Evolutionary conservation across 148 eudicot genomes (phyloP), one percentile per base, ranked within the genome.

Genomic region (Amaranthus palmeri): DNA sequence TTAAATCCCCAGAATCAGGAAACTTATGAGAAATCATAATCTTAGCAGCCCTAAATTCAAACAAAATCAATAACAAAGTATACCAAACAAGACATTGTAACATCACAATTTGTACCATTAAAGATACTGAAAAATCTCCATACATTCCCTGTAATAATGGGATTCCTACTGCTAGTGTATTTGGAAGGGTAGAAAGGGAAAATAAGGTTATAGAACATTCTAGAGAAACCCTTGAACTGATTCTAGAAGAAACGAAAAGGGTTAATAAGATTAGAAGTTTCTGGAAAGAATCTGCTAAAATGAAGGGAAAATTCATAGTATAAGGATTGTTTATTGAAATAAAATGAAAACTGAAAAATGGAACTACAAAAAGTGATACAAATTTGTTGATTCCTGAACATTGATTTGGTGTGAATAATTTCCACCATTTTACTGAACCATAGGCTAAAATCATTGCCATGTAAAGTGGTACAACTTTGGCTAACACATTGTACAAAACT

Each of bases 111-210:
- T 43, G 48, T 17, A 62, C 66, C 66, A 62, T 62, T 12, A 62
- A 43, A 62, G 48, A 42, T 13, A 42, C 9, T 4, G 66, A 62
- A 62, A 40, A 48, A 3, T 12, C 13, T 62, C 66, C 66, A 12
- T 42, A 62, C 66, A 62, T 62, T 7, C 66, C 66, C 12, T 9
- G 48, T 42, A 62, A 62, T 18, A 62, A 62, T 42, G 66, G 66
- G 40, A 62, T 62, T 15, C 66, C 66, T 7, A 62, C 13, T 1
- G 44, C 48, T 42, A 62, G 49, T 10, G 17, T 62, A 17, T 62
- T 62, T 3, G 66, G 44, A 11, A 62, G 66, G 12, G 48, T 12
- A 4, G 49, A 43, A 42, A 62, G 49, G 0, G 66, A 62, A 62
- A 62, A 62, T 3, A 62, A 10, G 49, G 66, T 62, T 7, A 62